Conservation (phyloP, 140 eudicot species). For the Anethum foeniculum region DNA sequence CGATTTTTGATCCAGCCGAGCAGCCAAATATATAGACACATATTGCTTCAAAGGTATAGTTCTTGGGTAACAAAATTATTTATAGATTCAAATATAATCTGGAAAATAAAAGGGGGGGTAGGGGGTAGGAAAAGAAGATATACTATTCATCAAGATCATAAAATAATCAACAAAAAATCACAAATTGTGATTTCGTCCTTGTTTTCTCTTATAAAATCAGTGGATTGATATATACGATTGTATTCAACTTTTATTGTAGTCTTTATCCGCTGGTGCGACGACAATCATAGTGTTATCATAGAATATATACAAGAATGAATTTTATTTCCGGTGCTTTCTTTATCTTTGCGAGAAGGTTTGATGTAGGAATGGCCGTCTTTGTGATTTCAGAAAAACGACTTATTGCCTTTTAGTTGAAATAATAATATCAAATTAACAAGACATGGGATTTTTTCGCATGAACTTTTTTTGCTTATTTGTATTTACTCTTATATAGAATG, state of each 20-base stretch:
- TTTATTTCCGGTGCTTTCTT: no score
- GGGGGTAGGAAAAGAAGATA: neutral
- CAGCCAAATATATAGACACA: constrained; percentile 17
- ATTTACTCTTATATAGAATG: neutral
- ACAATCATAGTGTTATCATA: neutral
- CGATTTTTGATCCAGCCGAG: constrained; percentile 54
- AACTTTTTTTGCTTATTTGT: neutral
- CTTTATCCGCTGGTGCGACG: neutral
- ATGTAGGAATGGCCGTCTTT: no score
- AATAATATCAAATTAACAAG: neutral
- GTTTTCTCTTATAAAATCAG: neutral
- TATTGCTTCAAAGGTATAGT: neutral
- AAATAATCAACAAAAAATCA: neutral
- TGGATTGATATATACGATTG: neutral
- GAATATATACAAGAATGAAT: neutral
- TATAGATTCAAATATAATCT: neutral
- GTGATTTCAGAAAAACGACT: neutral
- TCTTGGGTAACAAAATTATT: neutral
- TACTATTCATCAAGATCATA: constrained; percentile 1
- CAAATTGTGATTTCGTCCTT: constrained; percentile 3
- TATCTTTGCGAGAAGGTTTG: no score
- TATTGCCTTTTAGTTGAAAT: neutral
- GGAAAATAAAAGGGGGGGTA: neutral
- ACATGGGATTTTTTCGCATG: neutral
- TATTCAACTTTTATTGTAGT: neutral